phyloP scores from a whole-genome alignment of 1,284 basidiomycete species.

The Malassezia equina region DNA sequence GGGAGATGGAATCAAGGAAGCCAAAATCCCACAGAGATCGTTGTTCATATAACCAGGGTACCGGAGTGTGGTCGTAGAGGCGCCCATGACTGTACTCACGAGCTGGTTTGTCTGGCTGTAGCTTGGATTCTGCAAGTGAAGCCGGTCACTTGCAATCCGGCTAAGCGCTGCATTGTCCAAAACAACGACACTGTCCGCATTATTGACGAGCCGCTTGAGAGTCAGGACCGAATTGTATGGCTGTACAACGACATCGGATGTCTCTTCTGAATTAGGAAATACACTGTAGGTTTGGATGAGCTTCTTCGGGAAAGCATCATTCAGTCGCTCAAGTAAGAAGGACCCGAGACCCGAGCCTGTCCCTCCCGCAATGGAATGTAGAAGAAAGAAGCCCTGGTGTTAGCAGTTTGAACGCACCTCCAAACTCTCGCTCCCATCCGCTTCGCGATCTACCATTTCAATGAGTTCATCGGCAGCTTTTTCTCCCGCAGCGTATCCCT shows the following conservation, averaged over 20 bases:
- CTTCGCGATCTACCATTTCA: conserved; percentile 98
- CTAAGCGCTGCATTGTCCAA: conserved; percentile 90
- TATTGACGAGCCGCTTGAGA: conserved; percentile 83
- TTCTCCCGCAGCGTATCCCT: conserved; percentile 74
- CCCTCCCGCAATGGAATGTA: conserved; percentile 97
- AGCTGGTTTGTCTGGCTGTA: conserved; percentile 58
- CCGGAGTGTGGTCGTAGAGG: conserved; percentile 89
- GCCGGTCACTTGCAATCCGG: conserved; percentile 77
- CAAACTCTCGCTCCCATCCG: conserved; percentile 91
- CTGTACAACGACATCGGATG: conserved; percentile 59
- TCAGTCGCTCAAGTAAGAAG: conserved; percentile 85
- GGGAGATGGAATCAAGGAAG: conserved; percentile 94
- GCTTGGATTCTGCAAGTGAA: conserved; percentile 80
- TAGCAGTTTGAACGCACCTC: conserved; percentile 59
- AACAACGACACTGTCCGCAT: conserved; percentile 93
- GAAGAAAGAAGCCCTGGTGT: conserved; percentile 85
- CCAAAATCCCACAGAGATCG: conserved; percentile 82
- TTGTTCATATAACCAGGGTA: conserved; percentile 99
- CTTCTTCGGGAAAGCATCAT: conserved; percentile 98
- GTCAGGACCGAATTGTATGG: conserved; percentile 95
- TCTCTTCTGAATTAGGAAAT: conserved; percentile 65
- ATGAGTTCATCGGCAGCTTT: conserved; percentile 90
- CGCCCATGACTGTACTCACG: conserved; percentile 53
- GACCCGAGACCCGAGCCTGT: conserved; percentile 97
- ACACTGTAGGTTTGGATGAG: conserved; percentile 98